phyloP scores from a whole-genome alignment of 2,329 filamentous ascomycete genomes.

The Alternaria solani region DNA sequence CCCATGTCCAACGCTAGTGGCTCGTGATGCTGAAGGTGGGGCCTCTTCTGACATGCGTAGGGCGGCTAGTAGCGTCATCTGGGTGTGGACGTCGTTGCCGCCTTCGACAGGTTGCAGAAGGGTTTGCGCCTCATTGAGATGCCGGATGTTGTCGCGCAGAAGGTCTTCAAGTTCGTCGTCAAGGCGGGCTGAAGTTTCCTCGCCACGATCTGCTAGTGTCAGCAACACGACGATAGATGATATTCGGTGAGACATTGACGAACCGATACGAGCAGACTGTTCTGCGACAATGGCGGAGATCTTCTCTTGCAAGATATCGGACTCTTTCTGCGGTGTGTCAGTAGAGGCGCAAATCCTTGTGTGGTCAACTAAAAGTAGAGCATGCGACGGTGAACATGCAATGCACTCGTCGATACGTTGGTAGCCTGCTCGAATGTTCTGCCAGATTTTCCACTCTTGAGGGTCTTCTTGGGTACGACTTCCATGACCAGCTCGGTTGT shows the following conservation, averaged over 20 bases:
- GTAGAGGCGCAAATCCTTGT: neutral
- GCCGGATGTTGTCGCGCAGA: constrained; percentile 59
- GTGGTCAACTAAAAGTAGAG: neutral
- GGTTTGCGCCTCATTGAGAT: constrained; percentile 56
- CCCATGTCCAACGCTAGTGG: constrained; percentile 41
- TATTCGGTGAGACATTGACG: constrained; percentile 3
- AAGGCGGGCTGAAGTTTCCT: constrained; percentile 49
- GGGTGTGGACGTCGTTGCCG: constrained; percentile 53
- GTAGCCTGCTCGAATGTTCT: neutral
- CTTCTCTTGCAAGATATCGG: constrained; percentile 43
- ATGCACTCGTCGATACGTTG: neutral
- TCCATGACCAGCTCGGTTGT: neutral
- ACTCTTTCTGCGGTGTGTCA: constrained; percentile 37
- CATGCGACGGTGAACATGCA: neutral
- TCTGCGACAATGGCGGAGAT: constrained; percentile 40
- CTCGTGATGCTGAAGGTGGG: constrained; percentile 44
- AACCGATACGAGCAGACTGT: constrained; percentile 42
- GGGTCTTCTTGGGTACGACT: neutral
- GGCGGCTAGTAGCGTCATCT: constrained; percentile 57
- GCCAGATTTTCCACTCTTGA: neutral
- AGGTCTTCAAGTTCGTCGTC: constrained; percentile 57
- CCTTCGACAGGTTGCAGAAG: constrained; percentile 54
- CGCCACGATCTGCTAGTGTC: constrained; percentile 41
- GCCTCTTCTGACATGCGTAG: constrained; percentile 58
- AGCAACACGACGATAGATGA: constrained; percentile 7